Evolutionary conservation across 805 yeast genomes (phyloP), one percentile per base, ranked within the genome.

Genomic region (Zygotorulaspora sp.): DNA sequence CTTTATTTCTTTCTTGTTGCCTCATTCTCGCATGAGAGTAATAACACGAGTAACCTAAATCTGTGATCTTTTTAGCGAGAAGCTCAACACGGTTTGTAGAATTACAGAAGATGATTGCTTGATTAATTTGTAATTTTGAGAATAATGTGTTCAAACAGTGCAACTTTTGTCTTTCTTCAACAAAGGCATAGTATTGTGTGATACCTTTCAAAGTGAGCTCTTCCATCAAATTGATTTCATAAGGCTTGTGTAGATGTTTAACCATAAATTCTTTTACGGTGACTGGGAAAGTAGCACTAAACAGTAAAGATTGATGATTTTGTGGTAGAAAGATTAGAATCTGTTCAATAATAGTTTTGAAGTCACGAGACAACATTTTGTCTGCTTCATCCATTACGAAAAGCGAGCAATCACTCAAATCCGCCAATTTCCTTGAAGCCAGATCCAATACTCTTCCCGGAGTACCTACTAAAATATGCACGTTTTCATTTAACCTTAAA

Each of bases 321-420:
- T 70, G 57, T 22, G 97, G 95, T 74, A 90, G 79, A 57, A 83
- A 85, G 30, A 71, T 70, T 53, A 92, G 71, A 45, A 90, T 83
- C 62, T 86, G 95, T 62, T 85, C 94, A 47, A 90, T 85, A 40
- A 89, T 80, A 23, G 77, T 75, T 50, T 83, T 83, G 65, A 92
- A 92, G 57, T 92, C 98, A 52, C 86, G 78, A 25, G 92, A 78
- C 43, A 92, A 75, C 83, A 92, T 85, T 65, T 92, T 92, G 66
- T 92, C 98, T 41, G 98, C 98, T 72, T 92, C 98, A 65, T 92
- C 98, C 97, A 92, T 88, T 37, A 94, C 80, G 61, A 92, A 88
- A 62, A 86, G 71, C 30, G 83, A 80, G 66, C 96, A 86, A 45
- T 82, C 83, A 38, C 85, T 78, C 43, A 92, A 75, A 58, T 90